Evolutionary conservation across 2,329 filamentous ascomycete species (phyloP).

Genomic region (Dactylellina cionopaga): DNA sequence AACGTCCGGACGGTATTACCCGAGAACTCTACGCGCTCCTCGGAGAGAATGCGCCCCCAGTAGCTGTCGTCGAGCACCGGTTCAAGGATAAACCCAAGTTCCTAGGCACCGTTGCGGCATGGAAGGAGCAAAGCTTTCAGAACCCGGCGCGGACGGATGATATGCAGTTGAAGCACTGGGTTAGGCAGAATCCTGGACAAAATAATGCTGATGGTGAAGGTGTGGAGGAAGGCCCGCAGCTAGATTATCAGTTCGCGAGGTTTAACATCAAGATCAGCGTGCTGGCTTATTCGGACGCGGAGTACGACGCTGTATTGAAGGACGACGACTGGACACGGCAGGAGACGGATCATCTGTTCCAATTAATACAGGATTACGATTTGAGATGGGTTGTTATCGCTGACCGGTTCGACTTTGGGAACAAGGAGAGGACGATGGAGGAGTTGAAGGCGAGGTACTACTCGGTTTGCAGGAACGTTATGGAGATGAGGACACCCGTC

Average conservation of each 20-base stretch:
- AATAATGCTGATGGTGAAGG: constrained; percentile 56
- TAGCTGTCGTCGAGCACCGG: constrained; percentile 57
- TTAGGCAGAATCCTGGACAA: constrained; percentile 66
- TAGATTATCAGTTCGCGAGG: constrained; percentile 76
- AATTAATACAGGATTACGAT: constrained; percentile 79
- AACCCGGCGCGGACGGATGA: constrained; percentile 80
- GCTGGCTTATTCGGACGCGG: constrained; percentile 84
- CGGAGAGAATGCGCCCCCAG: constrained; percentile 57
- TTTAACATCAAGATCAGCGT: constrained; percentile 84
- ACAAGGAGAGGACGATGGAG: constrained; percentile 75
- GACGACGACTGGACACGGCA: constrained; percentile 85
- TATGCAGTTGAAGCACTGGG: constrained; percentile 82
- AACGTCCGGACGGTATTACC: constrained; percentile 58
- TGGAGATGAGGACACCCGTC: constrained; percentile 80
- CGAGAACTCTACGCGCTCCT: constrained; percentile 57
- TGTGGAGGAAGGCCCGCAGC: constrained; percentile 58
- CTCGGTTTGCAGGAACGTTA: constrained; percentile 81
- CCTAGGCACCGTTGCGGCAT: constrained; percentile 56
- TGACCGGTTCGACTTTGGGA: constrained; percentile 86
- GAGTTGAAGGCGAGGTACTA: constrained; percentile 94
- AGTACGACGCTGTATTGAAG: constrained; percentile 80
- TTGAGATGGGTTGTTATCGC: constrained; percentile 90
- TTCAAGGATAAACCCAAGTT: constrained; percentile 58
- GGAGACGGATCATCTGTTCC: constrained; percentile 91
- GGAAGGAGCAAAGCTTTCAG: constrained; percentile 66